Evolutionary conservation across 2,329 filamentous ascomycete genomes (phyloP).

Genomic region (Sclerotinia borealis): DNA sequence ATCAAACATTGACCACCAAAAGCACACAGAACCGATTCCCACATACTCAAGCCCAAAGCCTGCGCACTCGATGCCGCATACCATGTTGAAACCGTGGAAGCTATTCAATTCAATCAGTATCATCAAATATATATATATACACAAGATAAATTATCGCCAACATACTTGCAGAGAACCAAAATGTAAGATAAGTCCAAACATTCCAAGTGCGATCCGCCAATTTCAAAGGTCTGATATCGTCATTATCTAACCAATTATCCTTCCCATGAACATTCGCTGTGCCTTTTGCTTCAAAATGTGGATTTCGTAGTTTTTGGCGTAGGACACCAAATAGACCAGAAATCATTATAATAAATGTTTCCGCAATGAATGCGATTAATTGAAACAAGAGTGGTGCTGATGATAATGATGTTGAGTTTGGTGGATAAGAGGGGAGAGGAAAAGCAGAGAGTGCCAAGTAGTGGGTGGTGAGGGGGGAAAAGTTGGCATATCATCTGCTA

Average conservation of each 20-base stretch:
- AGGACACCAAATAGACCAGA: background rate
- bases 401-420: background rate
- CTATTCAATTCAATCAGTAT: conserved; percentile 10
- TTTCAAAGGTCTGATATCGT: conserved; percentile 38
- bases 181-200: conserved; percentile 34
- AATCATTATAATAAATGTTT: background rate
- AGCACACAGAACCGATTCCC: conserved; percentile 40
- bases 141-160: background rate
- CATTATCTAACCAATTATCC: conserved; percentile 36
- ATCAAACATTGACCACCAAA: conserved; percentile 39
- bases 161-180: conserved; percentile 13
- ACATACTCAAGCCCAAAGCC: conserved; percentile 42
- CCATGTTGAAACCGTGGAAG: conserved; percentile 36
- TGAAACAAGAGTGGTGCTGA: background rate
- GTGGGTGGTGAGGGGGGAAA: too few species aligned
- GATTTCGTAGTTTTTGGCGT: conserved; percentile 13
- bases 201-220: conserved; percentile 39
- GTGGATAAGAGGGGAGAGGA: background rate
- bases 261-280: conserved; percentile 27
- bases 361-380: background rate
- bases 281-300: conserved; percentile 16
- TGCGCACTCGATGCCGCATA: conserved; percentile 37
- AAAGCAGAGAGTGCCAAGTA: background rate
- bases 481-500: too few species aligned
- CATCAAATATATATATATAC: background rate